phyloP scores from a whole-genome alignment of 1,139 yeast genomes.

The Candida neerlandica region DNA sequence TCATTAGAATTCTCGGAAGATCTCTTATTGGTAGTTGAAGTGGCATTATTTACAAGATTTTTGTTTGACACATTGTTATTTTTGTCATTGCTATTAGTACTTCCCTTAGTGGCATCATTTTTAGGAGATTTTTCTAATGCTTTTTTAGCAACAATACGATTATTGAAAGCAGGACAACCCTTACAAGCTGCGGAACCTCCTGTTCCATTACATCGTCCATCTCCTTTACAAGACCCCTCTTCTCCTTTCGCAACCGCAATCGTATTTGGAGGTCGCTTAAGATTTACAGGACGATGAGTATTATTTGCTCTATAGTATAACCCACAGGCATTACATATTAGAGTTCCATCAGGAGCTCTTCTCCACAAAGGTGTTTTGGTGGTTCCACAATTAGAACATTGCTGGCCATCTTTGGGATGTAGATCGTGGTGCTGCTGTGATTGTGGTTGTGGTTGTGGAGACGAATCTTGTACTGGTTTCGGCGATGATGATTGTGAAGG shows the following conservation, averaged over 20 bases:
- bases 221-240: constrained; percentile 77
- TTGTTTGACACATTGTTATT: background rate
- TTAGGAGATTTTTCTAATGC: constrained; percentile 14
- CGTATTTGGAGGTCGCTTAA: constrained; percentile 68
- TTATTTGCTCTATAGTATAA: constrained; percentile 57
- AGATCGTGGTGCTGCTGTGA: background rate
- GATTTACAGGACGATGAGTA: constrained; percentile 57
- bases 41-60: background rate
- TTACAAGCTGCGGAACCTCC: constrained; percentile 82
- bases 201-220: constrained; percentile 84
- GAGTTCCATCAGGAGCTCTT: constrained; percentile 65
- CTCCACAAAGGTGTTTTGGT: constrained; percentile 72
- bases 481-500: background rate
- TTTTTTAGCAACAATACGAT: constrained; percentile 51
- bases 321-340: constrained; percentile 75
- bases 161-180: constrained; percentile 83
- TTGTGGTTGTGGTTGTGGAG: background rate
- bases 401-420: constrained; percentile 36
- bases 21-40: background rate
- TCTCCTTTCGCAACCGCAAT: constrained; percentile 44
- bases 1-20: background rate
- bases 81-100: no score
- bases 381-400: constrained; percentile 69
- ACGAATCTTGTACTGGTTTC: background rate
- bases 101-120: background rate